Percentiles rank a stretch among this genome's conserved stretches.
Evolutionary conservation across 768 basidiomycete genomes (phyloP).

Genomic region (Lenzites betulinus): DNA sequence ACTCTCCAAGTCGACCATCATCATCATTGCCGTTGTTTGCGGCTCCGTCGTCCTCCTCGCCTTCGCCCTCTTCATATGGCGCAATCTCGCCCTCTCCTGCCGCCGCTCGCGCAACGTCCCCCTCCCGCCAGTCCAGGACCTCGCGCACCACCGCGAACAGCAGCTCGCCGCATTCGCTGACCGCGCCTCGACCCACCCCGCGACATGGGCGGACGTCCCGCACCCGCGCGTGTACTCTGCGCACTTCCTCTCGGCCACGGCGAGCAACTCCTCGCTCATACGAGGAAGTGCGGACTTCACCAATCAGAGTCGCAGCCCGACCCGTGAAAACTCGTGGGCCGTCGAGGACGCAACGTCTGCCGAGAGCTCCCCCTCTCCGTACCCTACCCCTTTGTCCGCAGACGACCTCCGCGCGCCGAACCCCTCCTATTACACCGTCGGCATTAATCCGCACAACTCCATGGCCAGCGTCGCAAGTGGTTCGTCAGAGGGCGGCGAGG

Average conservation of each 20-base stretch:
- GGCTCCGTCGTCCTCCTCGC: constrained; percentile 44
- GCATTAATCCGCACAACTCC: constrained; percentile 22
- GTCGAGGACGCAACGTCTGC: constrained; percentile 23
- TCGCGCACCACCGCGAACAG: constrained; percentile 61
- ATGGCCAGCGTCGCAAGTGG: constrained; percentile 19
- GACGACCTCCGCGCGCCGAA: constrained; percentile 23
- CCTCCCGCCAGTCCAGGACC: constrained; percentile 64
- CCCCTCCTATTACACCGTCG: constrained; percentile 21
- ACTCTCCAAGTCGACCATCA: constrained; percentile 37
- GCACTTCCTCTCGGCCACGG: constrained; percentile 16
- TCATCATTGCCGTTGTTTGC: constrained; percentile 53
- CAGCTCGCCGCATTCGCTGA: constrained; percentile 45
- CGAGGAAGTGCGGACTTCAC: constrained; percentile 10
- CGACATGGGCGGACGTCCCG: constrained; percentile 30
- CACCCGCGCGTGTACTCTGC: constrained; percentile 9
- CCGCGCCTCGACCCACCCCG: constrained; percentile 16
- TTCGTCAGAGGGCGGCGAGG: background rate
- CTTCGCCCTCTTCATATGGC: constrained; percentile 40
- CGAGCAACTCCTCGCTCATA: constrained; percentile 27
- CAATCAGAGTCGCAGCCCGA: constrained; percentile 8
- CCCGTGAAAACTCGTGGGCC: constrained; percentile 22
- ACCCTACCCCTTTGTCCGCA: constrained; percentile 11
- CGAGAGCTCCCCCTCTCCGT: constrained; percentile 21
- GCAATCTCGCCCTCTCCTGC: constrained; percentile 38
- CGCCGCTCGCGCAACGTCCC: constrained; percentile 42